These are phyloP conservation scores for Rhinocladiella similis DNA, from an alignment of 2,329 filamentous ascomycete species.

Conservation along the genomic window DNA sequence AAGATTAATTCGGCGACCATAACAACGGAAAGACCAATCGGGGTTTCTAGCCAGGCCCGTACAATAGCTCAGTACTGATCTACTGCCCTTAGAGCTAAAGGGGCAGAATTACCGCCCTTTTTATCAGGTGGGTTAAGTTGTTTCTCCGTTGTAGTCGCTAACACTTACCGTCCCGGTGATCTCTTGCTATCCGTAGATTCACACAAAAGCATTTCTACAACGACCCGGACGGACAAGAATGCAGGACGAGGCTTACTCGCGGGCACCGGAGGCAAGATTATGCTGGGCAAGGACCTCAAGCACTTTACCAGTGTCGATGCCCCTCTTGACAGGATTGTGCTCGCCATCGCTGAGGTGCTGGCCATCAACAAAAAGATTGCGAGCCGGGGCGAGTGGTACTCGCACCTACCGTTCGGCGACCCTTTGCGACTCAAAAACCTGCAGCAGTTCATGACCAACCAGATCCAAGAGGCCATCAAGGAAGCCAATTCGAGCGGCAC, in stretches of 20 bases:
- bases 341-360: conserved; percentile 51
- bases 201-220: too few species aligned
- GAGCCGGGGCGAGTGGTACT: conserved; percentile 57
- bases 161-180: too few species aligned
- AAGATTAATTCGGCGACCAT: too few species aligned
- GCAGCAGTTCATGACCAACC: neutral
- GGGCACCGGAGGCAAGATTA: conserved; percentile 46
- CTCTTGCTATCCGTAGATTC: too few species aligned
- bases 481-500: conserved; percentile 21
- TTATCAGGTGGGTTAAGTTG: too few species aligned
- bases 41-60: too few species aligned
- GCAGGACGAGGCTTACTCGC: conserved; percentile 51
- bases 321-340: conserved; percentile 53
- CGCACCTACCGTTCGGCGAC: conserved; percentile 58
- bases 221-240: too few species aligned
- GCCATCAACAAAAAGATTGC: conserved; percentile 61
- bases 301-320: conserved; percentile 48
- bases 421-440: conserved; percentile 42
- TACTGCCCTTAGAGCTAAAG: too few species aligned
- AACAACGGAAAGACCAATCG: neutral
- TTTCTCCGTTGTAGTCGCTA: too few species aligned
- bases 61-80: too few species aligned
- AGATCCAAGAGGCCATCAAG: neutral
- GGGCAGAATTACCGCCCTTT: too few species aligned
- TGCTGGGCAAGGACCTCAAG: conserved; percentile 45